Percentiles rank a stretch among this genome's conserved stretches.
These are phyloP conservation scores for Hanseniaspora uvarum DNA, from an alignment of 1,139 yeast genomes.

Conservation along the genomic window DNA sequence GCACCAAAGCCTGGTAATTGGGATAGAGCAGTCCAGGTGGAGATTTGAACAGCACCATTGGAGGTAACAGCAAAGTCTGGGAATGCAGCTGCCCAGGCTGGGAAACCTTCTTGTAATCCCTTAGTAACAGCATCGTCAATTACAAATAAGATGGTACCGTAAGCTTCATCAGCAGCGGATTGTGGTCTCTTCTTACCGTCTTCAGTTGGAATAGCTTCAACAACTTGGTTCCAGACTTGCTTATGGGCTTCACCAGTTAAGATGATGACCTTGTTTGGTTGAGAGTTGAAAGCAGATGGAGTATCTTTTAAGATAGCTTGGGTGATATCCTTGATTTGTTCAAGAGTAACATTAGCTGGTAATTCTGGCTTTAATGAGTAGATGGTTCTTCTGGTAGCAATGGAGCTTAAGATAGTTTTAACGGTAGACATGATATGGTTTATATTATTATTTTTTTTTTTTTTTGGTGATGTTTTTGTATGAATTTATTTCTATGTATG, in stretches of 20 bases:
- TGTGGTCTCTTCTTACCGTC: conserved; percentile 34
- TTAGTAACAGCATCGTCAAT: conserved; percentile 35
- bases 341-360: conserved; percentile 32
- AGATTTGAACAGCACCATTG: conserved; percentile 40
- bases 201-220: conserved; percentile 31
- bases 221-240: conserved; percentile 36
- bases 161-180: conserved; percentile 37
- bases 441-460: neutral
- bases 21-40: conserved; percentile 38
- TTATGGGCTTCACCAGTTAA: conserved; percentile 37
- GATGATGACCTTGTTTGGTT: conserved; percentile 37
- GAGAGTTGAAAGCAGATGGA: conserved; percentile 42
- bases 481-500: too few relatives aligned
- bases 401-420: conserved; percentile 26
- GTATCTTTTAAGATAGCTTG: conserved; percentile 35
- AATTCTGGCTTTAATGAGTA: conserved; percentile 34
- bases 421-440: conserved; percentile 1
- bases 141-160: conserved; percentile 40
- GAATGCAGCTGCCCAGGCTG: conserved; percentile 36
- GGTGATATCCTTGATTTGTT: conserved; percentile 32
- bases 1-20: conserved; percentile 37
- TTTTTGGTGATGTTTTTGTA: neutral
- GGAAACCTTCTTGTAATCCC: conserved; percentile 34
- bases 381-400: conserved; percentile 34
- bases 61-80: conserved; percentile 39